A percentile compares a stretch with the other conserved stretches of the same genome.
These are phyloP conservation scores for Aspergillus sp. DNA, from an alignment of 2,329 filamentous ascomycete genomes.

Conservation along the genomic window DNA sequence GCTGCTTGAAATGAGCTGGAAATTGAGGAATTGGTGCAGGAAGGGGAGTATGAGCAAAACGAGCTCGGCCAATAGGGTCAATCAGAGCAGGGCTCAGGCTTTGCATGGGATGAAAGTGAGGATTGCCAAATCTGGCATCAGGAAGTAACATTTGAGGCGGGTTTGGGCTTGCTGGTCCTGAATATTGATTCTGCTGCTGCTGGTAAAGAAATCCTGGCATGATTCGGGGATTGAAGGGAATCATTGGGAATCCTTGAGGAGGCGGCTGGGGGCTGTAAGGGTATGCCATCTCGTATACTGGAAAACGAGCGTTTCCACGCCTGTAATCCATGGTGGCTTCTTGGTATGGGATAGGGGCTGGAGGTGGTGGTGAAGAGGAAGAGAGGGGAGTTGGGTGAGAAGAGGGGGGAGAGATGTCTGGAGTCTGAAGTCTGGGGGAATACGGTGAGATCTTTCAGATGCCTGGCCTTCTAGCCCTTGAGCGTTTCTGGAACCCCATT, in stretches of 20 bases:
- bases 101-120: not conserved
- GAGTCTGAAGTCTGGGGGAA: no score
- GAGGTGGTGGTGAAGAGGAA: not conserved
- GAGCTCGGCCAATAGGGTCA: not conserved
- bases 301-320: not conserved
- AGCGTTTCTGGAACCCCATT: no score
- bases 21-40: not conserved
- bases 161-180: not conserved
- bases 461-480: no score
- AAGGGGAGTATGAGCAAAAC: not conserved
- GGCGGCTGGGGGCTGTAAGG: not conserved
- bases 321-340: constrained; percentile 1
- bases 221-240: not conserved
- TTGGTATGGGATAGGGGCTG: not conserved
- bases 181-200: not conserved
- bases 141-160: not conserved
- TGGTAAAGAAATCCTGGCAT: not conserved
- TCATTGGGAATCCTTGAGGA: not conserved
- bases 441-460: no score
- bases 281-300: constrained; percentile 1
- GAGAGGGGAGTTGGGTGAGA: not conserved
- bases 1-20: not conserved
- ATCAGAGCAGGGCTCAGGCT: constrained; percentile 1
- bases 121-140: not conserved
- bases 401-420: not conserved